Conservation (phyloP, 345 rosid species). For the Atalantia buxifolia region DNA sequence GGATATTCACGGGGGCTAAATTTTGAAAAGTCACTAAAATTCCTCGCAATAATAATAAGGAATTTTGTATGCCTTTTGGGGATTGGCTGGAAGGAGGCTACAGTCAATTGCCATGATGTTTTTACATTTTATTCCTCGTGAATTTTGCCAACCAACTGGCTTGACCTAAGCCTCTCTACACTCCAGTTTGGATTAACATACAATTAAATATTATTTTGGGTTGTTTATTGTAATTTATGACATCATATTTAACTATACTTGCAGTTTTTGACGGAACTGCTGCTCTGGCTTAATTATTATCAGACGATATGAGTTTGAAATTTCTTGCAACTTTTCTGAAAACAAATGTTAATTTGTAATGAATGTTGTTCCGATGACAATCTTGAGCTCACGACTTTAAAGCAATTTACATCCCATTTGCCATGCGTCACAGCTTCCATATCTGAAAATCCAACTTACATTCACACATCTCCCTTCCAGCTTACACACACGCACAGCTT, state of each 20-base stretch:
- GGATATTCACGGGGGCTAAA: neutral
- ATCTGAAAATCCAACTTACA: neutral
- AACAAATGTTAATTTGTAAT: neutral
- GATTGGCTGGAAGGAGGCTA: neutral
- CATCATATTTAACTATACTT: neutral
- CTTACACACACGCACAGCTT: neutral
- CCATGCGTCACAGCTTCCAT: neutral
- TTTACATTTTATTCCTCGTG: neutral
- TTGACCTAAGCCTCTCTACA: constrained; percentile 17
- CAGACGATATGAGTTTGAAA: neutral
- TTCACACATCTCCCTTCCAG: neutral
- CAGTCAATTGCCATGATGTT: constrained; percentile 3
- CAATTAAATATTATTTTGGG: neutral
- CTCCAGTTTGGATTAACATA: constrained; percentile 7
- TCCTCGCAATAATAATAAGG: neutral
- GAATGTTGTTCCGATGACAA: constrained; percentile 8
- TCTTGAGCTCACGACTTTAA: constrained; percentile 12
- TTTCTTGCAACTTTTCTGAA: neutral
- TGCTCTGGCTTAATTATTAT: neutral
- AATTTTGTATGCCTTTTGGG: neutral
- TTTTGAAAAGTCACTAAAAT: neutral
- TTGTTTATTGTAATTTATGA: neutral
- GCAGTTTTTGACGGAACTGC: constrained; percentile 13
- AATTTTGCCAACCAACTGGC: constrained; percentile 13
- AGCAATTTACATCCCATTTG: neutral